Conservation (phyloP, 2,329 filamentous ascomycete species). For the Zymoseptoria passerinii region DNA sequence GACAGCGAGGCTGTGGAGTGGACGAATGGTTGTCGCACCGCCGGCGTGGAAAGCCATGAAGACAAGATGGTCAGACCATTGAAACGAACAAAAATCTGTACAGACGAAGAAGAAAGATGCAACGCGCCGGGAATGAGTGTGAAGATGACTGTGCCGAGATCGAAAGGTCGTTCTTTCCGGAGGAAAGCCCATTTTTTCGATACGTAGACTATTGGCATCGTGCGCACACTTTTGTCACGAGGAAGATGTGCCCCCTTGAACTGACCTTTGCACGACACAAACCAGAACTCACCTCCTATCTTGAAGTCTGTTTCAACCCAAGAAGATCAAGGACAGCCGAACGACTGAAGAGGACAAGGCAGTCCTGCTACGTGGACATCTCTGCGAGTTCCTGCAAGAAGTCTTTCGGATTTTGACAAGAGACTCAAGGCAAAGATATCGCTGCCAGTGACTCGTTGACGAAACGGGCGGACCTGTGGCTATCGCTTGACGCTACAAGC, state of each 20-base stretch:
- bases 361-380: no score
- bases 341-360: no score
- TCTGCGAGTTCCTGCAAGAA: no score
- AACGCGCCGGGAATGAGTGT: background rate
- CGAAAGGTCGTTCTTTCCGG: background rate
- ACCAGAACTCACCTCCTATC: no score
- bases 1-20: conserved; percentile 9
- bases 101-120: background rate
- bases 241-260: background rate
- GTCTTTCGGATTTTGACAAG: no score
- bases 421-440: no score
- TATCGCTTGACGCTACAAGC: background rate
- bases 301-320: no score
- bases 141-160: background rate
- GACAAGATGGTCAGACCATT: background rate
- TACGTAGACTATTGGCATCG: background rate
- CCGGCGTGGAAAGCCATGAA: conserved; percentile 13
- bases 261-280: no score
- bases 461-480: no score
- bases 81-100: background rate
- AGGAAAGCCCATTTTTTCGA: background rate
- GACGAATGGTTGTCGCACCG: conserved; percentile 12
- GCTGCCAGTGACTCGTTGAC: no score
- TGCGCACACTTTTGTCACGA: background rate
- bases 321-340: no score